Evolutionary conservation across 1,284 basidiomycete genomes (phyloP).

Genomic region (Trichosporon faecale): DNA sequence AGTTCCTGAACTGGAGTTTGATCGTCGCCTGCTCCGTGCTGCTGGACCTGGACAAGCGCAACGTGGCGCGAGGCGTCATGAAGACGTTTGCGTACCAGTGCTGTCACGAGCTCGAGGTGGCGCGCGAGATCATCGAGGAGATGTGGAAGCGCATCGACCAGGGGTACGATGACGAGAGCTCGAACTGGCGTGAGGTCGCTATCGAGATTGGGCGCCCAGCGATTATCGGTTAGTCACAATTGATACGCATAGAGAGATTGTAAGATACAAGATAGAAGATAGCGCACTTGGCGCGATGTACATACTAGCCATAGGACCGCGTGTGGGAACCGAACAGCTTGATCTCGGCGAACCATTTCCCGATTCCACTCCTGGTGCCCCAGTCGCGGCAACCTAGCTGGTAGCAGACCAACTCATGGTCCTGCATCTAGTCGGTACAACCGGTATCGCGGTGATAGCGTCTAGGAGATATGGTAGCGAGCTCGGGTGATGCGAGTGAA

Average conservation of each 20-base stretch:
- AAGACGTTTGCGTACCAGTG: slow-evolving; percentile 43
- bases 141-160: slow-evolving; percentile 44
- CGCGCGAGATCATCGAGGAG: slow-evolving; percentile 37
- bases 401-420: not conserved
- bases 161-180: slow-evolving; percentile 40
- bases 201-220: slow-evolving; percentile 40
- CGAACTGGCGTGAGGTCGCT: slow-evolving; percentile 41
- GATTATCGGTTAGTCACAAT: slow-evolving; percentile 27
- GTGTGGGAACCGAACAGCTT: not conserved
- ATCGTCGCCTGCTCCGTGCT: slow-evolving; percentile 38
- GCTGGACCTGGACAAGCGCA: slow-evolving; percentile 26
- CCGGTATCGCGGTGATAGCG: not conserved
- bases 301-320: not conserved
- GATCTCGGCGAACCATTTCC: not conserved
- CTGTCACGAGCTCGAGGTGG: slow-evolving; percentile 39
- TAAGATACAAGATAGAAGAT: not conserved
- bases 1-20: slow-evolving; percentile 46
- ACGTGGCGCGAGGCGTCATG: slow-evolving; percentile 32
- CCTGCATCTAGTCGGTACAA: not conserved
- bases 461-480: not conserved
- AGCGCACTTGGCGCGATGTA: not conserved
- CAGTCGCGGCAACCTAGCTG: not conserved
- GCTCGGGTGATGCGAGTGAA: not conserved
- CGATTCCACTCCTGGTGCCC: not conserved
- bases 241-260: not conserved